Evolutionary conservation across 495 filamentous ascomycete genomes (phyloP).

Genomic region (Aspergillus biplanus): DNA sequence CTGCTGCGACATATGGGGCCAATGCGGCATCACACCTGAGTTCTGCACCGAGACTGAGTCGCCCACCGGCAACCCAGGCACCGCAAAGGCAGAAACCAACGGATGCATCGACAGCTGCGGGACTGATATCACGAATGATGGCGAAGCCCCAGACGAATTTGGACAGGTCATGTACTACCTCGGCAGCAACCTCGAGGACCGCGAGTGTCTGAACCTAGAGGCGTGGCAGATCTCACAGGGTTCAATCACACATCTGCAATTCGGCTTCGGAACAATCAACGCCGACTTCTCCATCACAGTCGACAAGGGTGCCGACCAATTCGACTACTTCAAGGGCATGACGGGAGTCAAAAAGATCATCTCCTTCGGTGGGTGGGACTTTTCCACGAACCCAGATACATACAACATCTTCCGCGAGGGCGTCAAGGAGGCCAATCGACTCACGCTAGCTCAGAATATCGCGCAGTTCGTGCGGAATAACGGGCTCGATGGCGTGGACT

Average conservation of each 20-base stretch:
- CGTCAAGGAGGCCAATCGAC: slow-evolving; percentile 35
- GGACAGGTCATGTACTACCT: neutral
- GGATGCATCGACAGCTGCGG: slow-evolving; percentile 6
- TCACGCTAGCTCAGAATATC: slow-evolving; percentile 37
- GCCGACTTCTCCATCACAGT: slow-evolving; percentile 26
- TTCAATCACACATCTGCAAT: slow-evolving; percentile 49
- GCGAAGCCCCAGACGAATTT: neutral
- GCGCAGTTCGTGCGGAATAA: slow-evolving; percentile 33
- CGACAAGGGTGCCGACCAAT: slow-evolving; percentile 26
- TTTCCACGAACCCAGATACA: slow-evolving; percentile 40
- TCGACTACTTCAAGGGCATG: slow-evolving; percentile 29
- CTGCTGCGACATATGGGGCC: slow-evolving; percentile 4
- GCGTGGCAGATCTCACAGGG: slow-evolving; percentile 21
- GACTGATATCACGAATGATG: neutral
- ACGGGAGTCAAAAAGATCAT: slow-evolving; percentile 39
- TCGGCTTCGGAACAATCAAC: slow-evolving; percentile 43
- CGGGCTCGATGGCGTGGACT: slow-evolving; percentile 41
- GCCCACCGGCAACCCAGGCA: neutral
- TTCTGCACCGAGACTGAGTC: neutral
- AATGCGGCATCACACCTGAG: neutral
- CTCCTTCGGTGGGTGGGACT: slow-evolving; percentile 54
- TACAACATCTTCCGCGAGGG: slow-evolving; percentile 43
- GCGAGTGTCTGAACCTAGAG: slow-evolving; percentile 26
- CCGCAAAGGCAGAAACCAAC: neutral
- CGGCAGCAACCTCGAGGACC: slow-evolving; percentile 11